Conservation (phyloP, 1,284 basidiomycete genomes). For the Marasmius oreades region DNA sequence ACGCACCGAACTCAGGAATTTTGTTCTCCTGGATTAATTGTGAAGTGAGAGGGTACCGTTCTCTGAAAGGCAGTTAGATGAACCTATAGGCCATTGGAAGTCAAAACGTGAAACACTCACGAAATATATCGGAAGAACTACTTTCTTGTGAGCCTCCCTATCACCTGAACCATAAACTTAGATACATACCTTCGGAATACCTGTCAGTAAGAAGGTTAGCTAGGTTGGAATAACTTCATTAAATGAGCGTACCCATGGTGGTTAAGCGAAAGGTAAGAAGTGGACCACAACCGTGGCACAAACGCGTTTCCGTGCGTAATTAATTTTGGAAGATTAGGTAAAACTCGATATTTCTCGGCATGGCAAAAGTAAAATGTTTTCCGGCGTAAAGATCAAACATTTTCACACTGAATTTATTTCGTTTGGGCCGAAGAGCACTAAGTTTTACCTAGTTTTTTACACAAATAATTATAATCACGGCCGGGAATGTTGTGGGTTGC, state of each 20-base stretch:
- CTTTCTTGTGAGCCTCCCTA: not conserved
- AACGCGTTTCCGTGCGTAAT: too few species aligned
- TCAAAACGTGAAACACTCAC: slow-evolving; percentile 39
- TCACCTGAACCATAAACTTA: not conserved
- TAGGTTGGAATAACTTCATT: too few species aligned
- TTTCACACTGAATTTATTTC: too few species aligned
- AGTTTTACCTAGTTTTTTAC: too few species aligned
- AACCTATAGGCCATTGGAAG: too few species aligned
- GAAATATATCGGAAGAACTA: slow-evolving; percentile 86
- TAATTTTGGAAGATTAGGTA: too few species aligned
- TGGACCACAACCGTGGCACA: not conserved
- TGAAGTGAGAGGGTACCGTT: slow-evolving; percentile 97
- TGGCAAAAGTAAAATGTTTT: too few species aligned
- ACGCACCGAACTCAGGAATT: slow-evolving; percentile 88
- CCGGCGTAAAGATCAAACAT: too few species aligned
- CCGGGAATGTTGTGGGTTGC: too few species aligned
- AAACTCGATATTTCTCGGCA: too few species aligned
- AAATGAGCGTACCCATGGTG: not conserved
- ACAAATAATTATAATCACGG: too few species aligned
- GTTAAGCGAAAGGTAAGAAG: not conserved
- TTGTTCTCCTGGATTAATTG: slow-evolving; percentile 97
- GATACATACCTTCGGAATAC: slow-evolving; percentile 56
- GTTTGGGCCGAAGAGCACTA: too few species aligned
- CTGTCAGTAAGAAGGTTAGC: slow-evolving; percentile 24
- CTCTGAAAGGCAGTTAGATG: slow-evolving; percentile 49